Percentiles rank a stretch among this genome's conserved stretches.
phyloP scores from a whole-genome alignment of 164 flowering plant species.

The Berberis vulgaris region DNA sequence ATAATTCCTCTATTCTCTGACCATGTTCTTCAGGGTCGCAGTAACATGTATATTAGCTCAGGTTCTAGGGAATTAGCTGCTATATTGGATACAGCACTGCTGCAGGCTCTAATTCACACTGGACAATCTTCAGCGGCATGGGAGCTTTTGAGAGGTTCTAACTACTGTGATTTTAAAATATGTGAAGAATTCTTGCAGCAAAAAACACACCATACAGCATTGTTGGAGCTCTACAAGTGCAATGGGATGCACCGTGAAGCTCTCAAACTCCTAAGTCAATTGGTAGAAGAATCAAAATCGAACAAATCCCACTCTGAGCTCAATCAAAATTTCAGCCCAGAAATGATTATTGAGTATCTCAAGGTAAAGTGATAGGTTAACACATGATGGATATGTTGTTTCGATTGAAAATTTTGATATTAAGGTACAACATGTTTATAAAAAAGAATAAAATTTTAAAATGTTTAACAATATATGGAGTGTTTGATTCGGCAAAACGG shows the following conservation, averaged over 20 bases:
- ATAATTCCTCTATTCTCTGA: not conserved
- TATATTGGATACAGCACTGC: slow-evolving; percentile 83
- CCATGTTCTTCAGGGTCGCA: slow-evolving; percentile 43
- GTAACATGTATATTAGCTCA: slow-evolving; percentile 50
- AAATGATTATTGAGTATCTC: slow-evolving; percentile 86
- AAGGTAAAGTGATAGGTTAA: slow-evolving; percentile 42
- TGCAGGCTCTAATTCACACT: slow-evolving; percentile 84
- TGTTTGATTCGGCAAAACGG: too few species aligned
- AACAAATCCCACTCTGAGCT: slow-evolving; percentile 38
- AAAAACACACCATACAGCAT: slow-evolving; percentile 41
- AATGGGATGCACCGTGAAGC: slow-evolving; percentile 92
- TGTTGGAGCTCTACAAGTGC: slow-evolving; percentile 79
- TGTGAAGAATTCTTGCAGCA: slow-evolving; percentile 77
- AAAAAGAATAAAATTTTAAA: too few species aligned
- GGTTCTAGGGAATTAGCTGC: slow-evolving; percentile 92
- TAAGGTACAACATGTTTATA: too few species aligned
- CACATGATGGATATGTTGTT: not conserved
- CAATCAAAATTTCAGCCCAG: slow-evolving; percentile 58
- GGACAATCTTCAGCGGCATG: slow-evolving; percentile 71
- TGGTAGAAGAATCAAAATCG: slow-evolving; percentile 71
- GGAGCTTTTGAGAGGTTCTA: slow-evolving; percentile 74
- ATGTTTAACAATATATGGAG: too few species aligned
- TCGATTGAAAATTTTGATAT: too few species aligned
- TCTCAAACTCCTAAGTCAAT: slow-evolving; percentile 65
- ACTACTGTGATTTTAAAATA: slow-evolving; percentile 87